Evolutionary conservation across 2,329 filamentous ascomycete genomes (phyloP), one percentile per base, ranked within the genome.

Genomic region (Alternaria novae-zelandiae): DNA sequence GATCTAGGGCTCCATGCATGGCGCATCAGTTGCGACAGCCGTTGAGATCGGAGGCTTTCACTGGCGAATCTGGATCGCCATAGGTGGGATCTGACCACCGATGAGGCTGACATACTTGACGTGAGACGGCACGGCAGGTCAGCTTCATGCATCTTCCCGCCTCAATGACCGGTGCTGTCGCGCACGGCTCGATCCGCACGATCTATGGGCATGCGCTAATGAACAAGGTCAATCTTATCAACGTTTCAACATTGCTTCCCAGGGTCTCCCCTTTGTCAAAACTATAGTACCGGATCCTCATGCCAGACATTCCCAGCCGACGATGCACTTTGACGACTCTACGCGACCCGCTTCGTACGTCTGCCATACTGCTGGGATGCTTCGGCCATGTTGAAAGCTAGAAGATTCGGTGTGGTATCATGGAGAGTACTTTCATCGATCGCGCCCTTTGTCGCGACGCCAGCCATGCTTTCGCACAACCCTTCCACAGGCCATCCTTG

Each of bases 361-460:
- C 9, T 44, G 3, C 32, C 49, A 6, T 54, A 54, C n/a, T 15
- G 12, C 6, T 21, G 30, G 6, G 8, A 45, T 17, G 23, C 41
- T n/a, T 54, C 45, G 3, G 58, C 61, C 2, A 83, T 83, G 75
- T 88, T 88, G 75, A 85, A 87, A 53, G 83, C 84, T 43, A 88
- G 76, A 44, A 77, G 65, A 78, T 87, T 87, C 64, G 70, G 67
- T 44, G 83, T 86, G 56, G 79, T 79, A 57, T 67, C 76, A 44
- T 78, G 79, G 0, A 84, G 74, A 17, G 72, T 73, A 2, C 15
- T 10, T 7, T 36, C 25, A 61, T 84, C 74, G 59, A 79, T 74
- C 26, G 73, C 70, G 43, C 78, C 78, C 47, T 76, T 76, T 32
- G 78, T 78, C 28, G 81, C 80, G 26, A 83, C 76, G 43, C 72